Conservation (phyloP, 176 grass and related monocot genomes). For the Musa troglodytarum region DNA sequence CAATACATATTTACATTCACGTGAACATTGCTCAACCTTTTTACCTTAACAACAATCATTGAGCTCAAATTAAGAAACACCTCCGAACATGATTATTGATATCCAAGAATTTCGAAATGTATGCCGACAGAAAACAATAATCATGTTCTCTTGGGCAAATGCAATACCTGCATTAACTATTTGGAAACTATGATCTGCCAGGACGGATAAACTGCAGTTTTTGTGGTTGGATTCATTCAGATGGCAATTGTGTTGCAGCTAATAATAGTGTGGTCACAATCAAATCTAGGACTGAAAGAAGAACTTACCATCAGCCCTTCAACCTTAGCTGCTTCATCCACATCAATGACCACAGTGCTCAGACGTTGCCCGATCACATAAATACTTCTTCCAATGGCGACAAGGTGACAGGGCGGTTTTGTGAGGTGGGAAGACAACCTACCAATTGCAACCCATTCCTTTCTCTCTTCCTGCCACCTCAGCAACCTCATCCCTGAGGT, state of each 20-base stretch:
- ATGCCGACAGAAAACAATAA: no score
- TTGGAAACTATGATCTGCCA: not conserved
- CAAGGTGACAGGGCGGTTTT: constrained; percentile 27
- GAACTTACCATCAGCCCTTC: constrained; percentile 29
- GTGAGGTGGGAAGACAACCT: constrained; percentile 45
- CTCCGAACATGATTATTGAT: no score
- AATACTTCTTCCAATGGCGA: constrained; percentile 43
- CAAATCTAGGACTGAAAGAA: constrained; percentile 27
- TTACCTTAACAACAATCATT: no score
- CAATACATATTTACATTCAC: no score
- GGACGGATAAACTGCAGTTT: not conserved
- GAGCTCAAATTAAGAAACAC: no score
- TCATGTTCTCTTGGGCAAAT: not conserved
- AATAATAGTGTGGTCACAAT: constrained; percentile 34
- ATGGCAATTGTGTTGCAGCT: constrained; percentile 60
- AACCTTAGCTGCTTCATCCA: constrained; percentile 37
- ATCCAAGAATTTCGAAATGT: no score
- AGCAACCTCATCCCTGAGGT: constrained; percentile 35
- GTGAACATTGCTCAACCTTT: no score
- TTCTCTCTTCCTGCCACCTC: constrained; percentile 39
- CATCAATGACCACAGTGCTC: constrained; percentile 35
- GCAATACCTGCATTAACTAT: not conserved
- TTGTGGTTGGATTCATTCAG: constrained; percentile 10
- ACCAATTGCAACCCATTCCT: constrained; percentile 42
- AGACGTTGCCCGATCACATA: constrained; percentile 43